These are phyloP conservation scores for Saccharomycopsis sp. DNA, from an alignment of 805 yeast species.

Conservation along the genomic window DNA sequence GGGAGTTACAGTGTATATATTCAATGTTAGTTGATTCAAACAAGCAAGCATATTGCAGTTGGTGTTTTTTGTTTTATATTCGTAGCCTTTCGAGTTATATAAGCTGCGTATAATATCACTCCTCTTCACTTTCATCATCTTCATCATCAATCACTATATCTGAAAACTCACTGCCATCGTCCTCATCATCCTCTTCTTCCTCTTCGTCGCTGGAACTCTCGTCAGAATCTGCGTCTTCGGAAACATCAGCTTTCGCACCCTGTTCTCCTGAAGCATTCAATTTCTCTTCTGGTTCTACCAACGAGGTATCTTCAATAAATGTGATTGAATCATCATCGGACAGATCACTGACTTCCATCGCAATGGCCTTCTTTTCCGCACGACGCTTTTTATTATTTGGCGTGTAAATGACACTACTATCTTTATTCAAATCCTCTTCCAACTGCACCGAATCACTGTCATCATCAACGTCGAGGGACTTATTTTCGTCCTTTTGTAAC, in stretches of 20 bases:
- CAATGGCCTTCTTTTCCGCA: neutral
- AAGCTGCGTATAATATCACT: no score
- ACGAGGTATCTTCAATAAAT: neutral
- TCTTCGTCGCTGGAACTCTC: constrained; percentile 4
- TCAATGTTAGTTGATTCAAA: neutral
- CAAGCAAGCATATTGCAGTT: no score
- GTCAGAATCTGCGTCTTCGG: neutral
- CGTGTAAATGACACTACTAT: neutral
- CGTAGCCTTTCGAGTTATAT: no score
- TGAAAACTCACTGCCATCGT: neutral
- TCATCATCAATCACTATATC: constrained; percentile 1
- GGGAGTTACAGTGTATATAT: no score
- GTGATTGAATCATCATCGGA: neutral
- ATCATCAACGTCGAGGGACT: constrained; percentile 3
- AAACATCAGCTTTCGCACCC: neutral
- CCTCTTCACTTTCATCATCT: neutral
- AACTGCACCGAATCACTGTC: neutral
- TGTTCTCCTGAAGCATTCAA: neutral
- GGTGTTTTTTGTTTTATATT: no score
- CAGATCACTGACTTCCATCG: neutral
- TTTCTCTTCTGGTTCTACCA: neutral
- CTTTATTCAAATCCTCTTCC: neutral
- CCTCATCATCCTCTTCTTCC: constrained; percentile 1
- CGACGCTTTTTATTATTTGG: neutral
- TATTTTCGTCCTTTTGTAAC: constrained; percentile 5